Conservation (phyloP, 345 rosid species). For the Limnanthes douglasii region DNA sequence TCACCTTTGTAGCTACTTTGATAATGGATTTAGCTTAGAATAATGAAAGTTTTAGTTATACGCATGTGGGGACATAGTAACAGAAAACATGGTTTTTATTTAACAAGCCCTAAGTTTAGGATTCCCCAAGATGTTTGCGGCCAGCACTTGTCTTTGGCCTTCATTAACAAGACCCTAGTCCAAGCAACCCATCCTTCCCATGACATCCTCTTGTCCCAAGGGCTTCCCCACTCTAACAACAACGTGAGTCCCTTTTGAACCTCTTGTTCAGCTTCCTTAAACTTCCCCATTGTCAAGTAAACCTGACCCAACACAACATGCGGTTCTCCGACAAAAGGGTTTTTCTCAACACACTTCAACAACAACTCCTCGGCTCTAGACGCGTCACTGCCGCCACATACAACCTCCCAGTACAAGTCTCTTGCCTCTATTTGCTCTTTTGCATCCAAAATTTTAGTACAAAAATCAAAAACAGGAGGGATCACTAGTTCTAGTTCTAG, state of each 20-base stretch:
- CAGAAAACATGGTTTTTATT: constrained; percentile 9
- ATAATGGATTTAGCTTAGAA: too few species aligned
- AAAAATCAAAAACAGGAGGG: constrained; percentile 57
- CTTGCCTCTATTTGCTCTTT: constrained; percentile 45
- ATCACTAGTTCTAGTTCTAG: constrained; percentile 62
- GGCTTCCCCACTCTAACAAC: constrained; percentile 78
- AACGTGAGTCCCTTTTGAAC: constrained; percentile 53
- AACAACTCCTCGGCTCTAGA: constrained; percentile 36
- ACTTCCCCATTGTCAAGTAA: constrained; percentile 41
- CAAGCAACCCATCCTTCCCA: constrained; percentile 98
- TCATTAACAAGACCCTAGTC: constrained; percentile 65
- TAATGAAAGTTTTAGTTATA: too few species aligned
- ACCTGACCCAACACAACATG: constrained; percentile 55
- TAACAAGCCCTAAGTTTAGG: constrained; percentile 68
- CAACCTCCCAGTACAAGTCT: constrained; percentile 70
- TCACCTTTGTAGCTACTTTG: too few species aligned
- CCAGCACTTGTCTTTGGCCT: constrained; percentile 74
- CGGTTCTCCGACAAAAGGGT: constrained; percentile 79
- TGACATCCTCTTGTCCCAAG: constrained; percentile 90
- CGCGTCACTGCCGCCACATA: constrained; percentile 32
- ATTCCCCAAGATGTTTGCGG: constrained; percentile 71
- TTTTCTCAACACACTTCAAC: constrained; percentile 35
- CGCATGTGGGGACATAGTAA: neutral
- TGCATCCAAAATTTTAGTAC: constrained; percentile 41
- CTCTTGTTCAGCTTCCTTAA: constrained; percentile 49